Percentiles rank a stretch among this genome's conserved stretches.
Evolutionary conservation across 179 eudicot genomes (phyloP).

Genomic region (Beta corolliflora): DNA sequence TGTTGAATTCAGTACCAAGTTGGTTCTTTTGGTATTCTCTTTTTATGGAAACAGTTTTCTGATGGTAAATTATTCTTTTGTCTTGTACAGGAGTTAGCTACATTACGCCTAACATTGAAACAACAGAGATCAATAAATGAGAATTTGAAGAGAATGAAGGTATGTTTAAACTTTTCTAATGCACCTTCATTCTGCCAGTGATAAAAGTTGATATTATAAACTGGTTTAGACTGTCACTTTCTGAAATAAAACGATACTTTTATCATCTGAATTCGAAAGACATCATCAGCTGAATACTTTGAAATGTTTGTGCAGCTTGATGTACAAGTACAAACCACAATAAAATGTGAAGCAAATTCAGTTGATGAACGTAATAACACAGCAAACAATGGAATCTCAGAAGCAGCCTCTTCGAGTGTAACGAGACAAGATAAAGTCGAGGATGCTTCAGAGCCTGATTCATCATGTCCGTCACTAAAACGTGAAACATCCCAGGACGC

Average conservation of each 20-base stretch:
- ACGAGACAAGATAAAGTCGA: constrained; percentile 27
- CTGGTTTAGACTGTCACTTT: neutral
- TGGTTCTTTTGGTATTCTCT: neutral
- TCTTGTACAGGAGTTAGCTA: constrained; percentile 21
- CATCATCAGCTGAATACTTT: neutral
- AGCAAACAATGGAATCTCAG: constrained; percentile 22
- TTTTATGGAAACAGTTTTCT: neutral
- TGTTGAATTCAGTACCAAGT: neutral
- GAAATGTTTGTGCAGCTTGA: constrained; percentile 47
- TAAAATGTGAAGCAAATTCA: constrained; percentile 32
- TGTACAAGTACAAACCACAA: constrained; percentile 31
- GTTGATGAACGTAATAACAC: constrained; percentile 25
- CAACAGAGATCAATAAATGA: constrained; percentile 46
- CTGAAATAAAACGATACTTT: neutral
- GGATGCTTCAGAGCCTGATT: constrained; percentile 14
- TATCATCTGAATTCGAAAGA: no score
- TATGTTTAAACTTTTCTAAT: constrained; percentile 6
- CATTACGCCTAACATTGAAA: constrained; percentile 35
- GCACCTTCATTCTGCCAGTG: neutral
- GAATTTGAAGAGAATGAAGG: constrained; percentile 58
- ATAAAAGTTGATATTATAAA: neutral
- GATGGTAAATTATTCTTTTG: neutral
- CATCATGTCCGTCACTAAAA: constrained; percentile 11
- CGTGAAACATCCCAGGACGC: constrained; percentile 28
- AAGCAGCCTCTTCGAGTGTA: constrained; percentile 30